A percentile compares a stretch with the other conserved stretches of the same genome.
phyloP scores from a whole-genome alignment of 139 green algal genomes.

The Micromonas pusilla region DNA sequence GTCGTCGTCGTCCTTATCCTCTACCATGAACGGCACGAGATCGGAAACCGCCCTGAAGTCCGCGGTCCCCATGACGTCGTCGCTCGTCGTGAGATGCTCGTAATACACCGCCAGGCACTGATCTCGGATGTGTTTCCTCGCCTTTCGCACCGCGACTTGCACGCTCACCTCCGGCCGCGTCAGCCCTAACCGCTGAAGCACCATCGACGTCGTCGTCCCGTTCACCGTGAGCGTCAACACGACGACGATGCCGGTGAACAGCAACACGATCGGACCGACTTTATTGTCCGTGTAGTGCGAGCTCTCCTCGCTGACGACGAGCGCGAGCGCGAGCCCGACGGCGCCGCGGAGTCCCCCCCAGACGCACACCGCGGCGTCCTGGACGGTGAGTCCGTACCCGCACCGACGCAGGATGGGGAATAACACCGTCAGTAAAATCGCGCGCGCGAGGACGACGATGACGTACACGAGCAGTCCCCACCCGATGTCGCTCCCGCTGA shows the following conservation, averaged over 20 bases:
- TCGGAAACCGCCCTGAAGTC: constrained; percentile 16
- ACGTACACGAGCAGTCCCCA: constrained; percentile 26
- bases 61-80: constrained; percentile 2
- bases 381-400: constrained; percentile 5
- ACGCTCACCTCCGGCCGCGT: background rate
- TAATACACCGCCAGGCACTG: constrained; percentile 7
- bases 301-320: constrained; percentile 18
- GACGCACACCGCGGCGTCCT: constrained; percentile 1
- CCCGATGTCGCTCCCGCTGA: background rate
- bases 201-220: background rate
- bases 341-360: constrained; percentile 30
- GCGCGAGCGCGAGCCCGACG: constrained; percentile 26
- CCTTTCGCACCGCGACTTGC: background rate
- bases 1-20: background rate
- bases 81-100: constrained; percentile 1
- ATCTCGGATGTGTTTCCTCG: constrained; percentile 13
- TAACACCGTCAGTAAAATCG: background rate
- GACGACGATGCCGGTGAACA: background rate
- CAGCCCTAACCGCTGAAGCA: background rate
- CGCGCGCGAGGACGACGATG: background rate
- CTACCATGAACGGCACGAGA: background rate
- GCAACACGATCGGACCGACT: background rate
- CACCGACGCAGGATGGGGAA: background rate
- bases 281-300: background rate
- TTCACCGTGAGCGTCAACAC: constrained; percentile 4